These are phyloP conservation scores for Phytophthora rubi DNA, from an alignment of 352 stramenopile genomes.

Conservation along the genomic window DNA sequence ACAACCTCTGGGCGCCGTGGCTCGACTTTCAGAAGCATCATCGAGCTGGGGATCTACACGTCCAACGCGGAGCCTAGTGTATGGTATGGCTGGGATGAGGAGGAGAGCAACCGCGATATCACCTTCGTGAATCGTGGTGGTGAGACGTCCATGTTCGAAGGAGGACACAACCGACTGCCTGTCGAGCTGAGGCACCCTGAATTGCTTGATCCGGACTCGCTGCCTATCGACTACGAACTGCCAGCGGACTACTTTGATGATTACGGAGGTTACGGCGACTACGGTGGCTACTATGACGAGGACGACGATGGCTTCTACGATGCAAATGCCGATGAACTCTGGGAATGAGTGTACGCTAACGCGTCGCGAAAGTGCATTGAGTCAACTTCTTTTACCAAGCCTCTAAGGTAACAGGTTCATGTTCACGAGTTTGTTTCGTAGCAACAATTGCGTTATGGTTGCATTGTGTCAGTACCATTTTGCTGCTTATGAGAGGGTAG, in stretches of 20 bases:
- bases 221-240: constrained; percentile 49
- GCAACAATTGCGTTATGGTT: background rate
- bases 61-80: constrained; percentile 31
- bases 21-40: constrained; percentile 35
- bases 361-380: background rate
- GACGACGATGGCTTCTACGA: constrained; percentile 33
- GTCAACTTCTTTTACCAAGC: background rate
- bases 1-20: constrained; percentile 31
- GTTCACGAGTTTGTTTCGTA: constrained; percentile 4
- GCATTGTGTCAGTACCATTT: background rate
- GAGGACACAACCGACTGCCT: constrained; percentile 16
- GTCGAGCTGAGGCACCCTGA: constrained; percentile 33
- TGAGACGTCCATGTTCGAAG: constrained; percentile 1
- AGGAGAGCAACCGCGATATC: constrained; percentile 30
- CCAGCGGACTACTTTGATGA: constrained; percentile 41
- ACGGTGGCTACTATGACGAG: constrained; percentile 16
- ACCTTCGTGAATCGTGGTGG: constrained; percentile 36
- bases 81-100: constrained; percentile 53
- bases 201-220: constrained; percentile 40
- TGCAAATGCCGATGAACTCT: constrained; percentile 32
- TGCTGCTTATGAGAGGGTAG: constrained; percentile 26
- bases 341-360: constrained; percentile 6
- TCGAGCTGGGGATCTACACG: constrained; percentile 53
- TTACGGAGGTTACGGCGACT: constrained; percentile 25
- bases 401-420: background rate